Base-by-base conservation (phyloP, 257 asterid species). In the Lantana camara region DNA sequence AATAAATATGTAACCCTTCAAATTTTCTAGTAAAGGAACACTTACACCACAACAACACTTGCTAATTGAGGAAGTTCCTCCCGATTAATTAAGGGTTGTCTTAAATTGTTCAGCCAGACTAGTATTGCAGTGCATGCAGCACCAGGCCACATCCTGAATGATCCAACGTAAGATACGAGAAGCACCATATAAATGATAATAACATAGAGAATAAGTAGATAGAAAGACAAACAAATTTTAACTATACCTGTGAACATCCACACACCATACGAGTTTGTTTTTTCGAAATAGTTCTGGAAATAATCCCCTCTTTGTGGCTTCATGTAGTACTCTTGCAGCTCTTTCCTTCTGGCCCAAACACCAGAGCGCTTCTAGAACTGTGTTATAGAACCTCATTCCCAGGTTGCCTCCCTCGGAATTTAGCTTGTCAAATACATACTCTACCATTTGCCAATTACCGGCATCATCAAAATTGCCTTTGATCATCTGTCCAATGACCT, bases 361-460 rank as follows among this genome's bases (percentile, higher is more conserved):
- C 98, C 98, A 92, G 75, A 92, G 96, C 52, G 98, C 96, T 75
- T 89, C 98, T 58, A 92, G 70, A 70, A 92, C 75, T 12, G 95
- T 59, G 79, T 85, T 89, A 66, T 76, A 89, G 72, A 92, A 89
- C 74, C 92, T 87, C 81, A 89, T 80, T 67, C 93, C 91, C 49
- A 83, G 77, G 59, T 93, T 81, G 73, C 97, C 82, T 15, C 98
- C 98, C 84, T 90, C 96, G 24, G 93, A 85, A 41, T 70, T 85
- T 60, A 93, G 96, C 77, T 90, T 90, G 79, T 93, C 96, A 63
- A 93, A 87, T 47, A 84, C 91, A 68, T 87, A 87, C 69, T 93
- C 98, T 21, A 89, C 98, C 94, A 87, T 93, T 77, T 90, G 98
- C 98, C 98, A 93, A 71, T 87, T 93, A 79, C 46, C 77, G 7